Conservation (phyloP, 2,329 filamentous ascomycete species). For the Cercospora sp. region DNA sequence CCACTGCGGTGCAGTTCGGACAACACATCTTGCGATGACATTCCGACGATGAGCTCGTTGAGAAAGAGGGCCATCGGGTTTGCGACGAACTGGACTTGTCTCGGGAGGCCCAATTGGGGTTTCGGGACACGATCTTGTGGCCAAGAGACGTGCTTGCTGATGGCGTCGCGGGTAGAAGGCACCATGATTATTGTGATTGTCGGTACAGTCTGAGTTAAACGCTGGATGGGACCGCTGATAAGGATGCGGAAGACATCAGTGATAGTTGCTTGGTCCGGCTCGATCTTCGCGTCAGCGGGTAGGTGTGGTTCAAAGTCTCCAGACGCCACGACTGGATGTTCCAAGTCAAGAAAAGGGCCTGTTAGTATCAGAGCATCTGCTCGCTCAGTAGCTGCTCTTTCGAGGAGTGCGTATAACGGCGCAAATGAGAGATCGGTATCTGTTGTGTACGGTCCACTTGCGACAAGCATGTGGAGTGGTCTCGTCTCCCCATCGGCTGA, state of each 20-base stretch:
- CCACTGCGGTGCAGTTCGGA: constrained; percentile 61
- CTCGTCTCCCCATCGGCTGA: constrained; percentile 60
- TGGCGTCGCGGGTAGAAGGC: constrained; percentile 78
- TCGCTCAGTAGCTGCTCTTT: constrained; percentile 69
- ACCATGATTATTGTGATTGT: constrained; percentile 77
- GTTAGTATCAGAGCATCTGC: constrained; percentile 77
- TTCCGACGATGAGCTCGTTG: constrained; percentile 80
- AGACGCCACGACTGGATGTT: constrained; percentile 79
- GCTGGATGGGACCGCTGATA: constrained; percentile 71
- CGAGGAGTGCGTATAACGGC: constrained; percentile 77
- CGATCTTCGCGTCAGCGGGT: constrained; percentile 41
- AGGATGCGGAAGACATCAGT: constrained; percentile 79
- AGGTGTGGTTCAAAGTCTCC: constrained; percentile 48
- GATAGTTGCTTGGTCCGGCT: constrained; percentile 74
- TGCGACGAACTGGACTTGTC: constrained; percentile 72
- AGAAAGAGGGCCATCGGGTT: constrained; percentile 88
- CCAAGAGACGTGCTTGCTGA: constrained; percentile 84
- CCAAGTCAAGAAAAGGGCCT: constrained; percentile 87
- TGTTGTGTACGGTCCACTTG: constrained; percentile 85
- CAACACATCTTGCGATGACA: constrained; percentile 81
- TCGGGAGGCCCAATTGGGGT: constrained; percentile 76
- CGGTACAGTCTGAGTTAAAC: constrained; percentile 69
- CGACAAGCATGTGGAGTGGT: constrained; percentile 75
- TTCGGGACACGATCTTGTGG: constrained; percentile 70
- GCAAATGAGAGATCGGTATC: constrained; percentile 92